A percentile compares a stretch with the other conserved stretches of the same genome.
phyloP scores from a whole-genome alignment of 192 early-diverging fungal species.

The Allomyces macrogynus region DNA sequence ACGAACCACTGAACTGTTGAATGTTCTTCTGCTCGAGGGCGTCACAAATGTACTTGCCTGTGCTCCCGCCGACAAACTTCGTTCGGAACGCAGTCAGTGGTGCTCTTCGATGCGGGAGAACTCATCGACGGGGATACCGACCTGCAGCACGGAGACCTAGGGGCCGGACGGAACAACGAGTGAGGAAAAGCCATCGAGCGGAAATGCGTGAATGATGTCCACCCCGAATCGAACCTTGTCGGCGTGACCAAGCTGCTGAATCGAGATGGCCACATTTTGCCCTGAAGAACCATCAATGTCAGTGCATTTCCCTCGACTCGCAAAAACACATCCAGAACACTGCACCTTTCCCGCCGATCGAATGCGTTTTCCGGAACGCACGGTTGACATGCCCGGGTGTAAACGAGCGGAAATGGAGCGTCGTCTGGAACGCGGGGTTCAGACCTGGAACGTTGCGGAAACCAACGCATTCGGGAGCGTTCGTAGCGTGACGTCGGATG shows the following conservation, averaged over 20 bases:
- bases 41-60: slow-evolving; percentile 1
- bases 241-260: background rate
- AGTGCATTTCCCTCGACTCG: background rate
- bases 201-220: too few relatives aligned
- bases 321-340: background rate
- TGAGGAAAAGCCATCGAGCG: background rate
- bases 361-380: background rate
- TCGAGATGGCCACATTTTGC: background rate
- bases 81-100: too few relatives aligned
- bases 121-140: background rate
- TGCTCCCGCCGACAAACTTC: background rate
- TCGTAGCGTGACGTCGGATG: too few relatives aligned
- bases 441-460: background rate
- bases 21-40: background rate
- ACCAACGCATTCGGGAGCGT: too few relatives aligned
- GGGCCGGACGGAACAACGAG: background rate
- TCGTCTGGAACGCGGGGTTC: background rate
- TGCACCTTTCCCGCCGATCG: background rate
- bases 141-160: background rate
- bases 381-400: background rate
- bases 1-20: background rate
- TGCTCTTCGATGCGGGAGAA: too few relatives aligned
- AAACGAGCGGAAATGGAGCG: background rate
- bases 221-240: background rate
- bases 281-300: background rate